Percentiles rank a stretch among this genome's conserved stretches.
Evolutionary conservation across 768 basidiomycete genomes (phyloP).

Genomic region (Amanita muscaria): DNA sequence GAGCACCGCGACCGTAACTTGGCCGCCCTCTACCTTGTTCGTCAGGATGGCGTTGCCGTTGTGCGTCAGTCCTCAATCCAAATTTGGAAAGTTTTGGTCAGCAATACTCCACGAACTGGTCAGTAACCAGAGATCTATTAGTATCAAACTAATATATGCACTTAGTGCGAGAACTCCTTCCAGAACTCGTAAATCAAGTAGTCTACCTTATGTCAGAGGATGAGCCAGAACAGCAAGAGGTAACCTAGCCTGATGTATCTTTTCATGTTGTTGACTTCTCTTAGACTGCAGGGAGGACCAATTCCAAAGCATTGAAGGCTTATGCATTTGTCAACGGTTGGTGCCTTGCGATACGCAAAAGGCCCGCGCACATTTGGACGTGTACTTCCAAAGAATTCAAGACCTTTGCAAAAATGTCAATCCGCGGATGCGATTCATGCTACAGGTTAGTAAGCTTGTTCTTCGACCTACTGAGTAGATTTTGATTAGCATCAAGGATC

Average conservation of each 20-base stretch:
- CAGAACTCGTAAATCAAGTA: conserved; percentile 73
- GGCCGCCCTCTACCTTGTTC: conserved; percentile 83
- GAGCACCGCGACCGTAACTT: conserved; percentile 89
- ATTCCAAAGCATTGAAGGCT: too few species aligned
- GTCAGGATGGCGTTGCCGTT: conserved; percentile 84
- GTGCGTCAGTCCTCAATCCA: conserved; percentile 89
- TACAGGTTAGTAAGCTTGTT: too few species aligned
- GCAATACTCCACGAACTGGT: conserved; percentile 91
- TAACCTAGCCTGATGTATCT: conserved; percentile 18
- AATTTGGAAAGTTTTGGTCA: conserved; percentile 97
- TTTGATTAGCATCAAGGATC: too few species aligned
- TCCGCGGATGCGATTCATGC: too few species aligned
- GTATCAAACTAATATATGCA: background rate
- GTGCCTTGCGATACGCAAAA: too few species aligned
- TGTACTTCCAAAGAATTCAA: too few species aligned
- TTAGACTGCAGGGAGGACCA: conserved; percentile 87
- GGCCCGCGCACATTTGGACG: too few species aligned
- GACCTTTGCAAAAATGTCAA: too few species aligned
- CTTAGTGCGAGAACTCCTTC: conserved; percentile 81
- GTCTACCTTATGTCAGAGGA: conserved; percentile 69
- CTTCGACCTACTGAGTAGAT: too few species aligned
- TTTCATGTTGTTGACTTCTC: conserved; percentile 9
- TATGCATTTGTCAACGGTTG: too few species aligned
- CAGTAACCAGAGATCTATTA: conserved; percentile 7
- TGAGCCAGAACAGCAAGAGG: conserved; percentile 87